phyloP scores from a whole-genome alignment of 768 basidiomycete genomes.

The Mycena chlorophos region DNA sequence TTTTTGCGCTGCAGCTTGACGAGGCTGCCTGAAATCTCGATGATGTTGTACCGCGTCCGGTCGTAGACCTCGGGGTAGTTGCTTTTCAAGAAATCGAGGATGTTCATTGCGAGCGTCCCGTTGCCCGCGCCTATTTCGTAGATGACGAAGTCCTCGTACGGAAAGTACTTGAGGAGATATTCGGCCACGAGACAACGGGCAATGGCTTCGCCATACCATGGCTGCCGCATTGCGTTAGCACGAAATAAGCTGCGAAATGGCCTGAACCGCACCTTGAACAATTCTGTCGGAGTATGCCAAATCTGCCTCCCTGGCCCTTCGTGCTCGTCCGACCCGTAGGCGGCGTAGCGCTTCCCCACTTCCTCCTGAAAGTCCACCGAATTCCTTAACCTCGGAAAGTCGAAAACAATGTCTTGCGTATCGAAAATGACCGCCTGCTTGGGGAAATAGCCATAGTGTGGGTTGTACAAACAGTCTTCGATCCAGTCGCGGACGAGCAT shows the following conservation, averaged over 20 bases:
- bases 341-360: constrained; percentile 74
- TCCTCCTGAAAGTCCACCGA: constrained; percentile 77
- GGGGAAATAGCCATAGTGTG: constrained; percentile 95
- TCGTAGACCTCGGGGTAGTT: constrained; percentile 91
- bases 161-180: constrained; percentile 93
- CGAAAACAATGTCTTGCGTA: constrained; percentile 55
- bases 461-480: constrained; percentile 96
- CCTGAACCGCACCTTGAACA: constrained; percentile 78
- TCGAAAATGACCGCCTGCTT: constrained; percentile 90
- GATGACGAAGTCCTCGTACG: constrained; percentile 92
- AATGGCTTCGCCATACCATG: constrained; percentile 91
- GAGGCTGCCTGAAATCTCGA: constrained; percentile 87
- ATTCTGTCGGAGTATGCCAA: constrained; percentile 98
- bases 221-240: constrained; percentile 49
- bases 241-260: not conserved
- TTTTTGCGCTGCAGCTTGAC: constrained; percentile 69
- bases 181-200: constrained; percentile 87
- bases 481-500: constrained; percentile 97
- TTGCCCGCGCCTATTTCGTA: constrained; percentile 99
- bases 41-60: constrained; percentile 87
- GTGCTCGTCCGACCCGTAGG: constrained; percentile 60
- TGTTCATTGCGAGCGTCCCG: constrained; percentile 88
- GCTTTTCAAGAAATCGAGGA: constrained; percentile 76
- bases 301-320: constrained; percentile 83
- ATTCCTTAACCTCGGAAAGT: constrained; percentile 69